Evolutionary conservation across 352 stramenopile species (phyloP).

Genomic region (Pythium biforme): DNA sequence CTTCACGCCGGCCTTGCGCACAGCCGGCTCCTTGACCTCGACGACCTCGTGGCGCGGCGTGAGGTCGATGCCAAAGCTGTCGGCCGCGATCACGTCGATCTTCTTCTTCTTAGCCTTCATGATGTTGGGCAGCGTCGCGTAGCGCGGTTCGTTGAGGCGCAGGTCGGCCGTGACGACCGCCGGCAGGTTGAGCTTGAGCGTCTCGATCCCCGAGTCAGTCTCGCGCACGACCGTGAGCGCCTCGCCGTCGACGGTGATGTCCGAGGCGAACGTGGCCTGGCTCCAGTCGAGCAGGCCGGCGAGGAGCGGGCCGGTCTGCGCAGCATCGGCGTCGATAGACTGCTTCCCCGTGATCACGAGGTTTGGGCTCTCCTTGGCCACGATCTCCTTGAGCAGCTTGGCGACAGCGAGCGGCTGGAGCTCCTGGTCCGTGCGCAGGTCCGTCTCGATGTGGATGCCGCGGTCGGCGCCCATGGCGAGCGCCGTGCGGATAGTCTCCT

Average conservation of each 20-base stretch:
- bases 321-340: conserved; percentile 85
- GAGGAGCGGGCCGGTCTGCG: conserved; percentile 93
- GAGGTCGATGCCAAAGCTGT: conserved; percentile 75
- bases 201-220: conserved; percentile 93
- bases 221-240: conserved; percentile 89
- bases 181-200: conserved; percentile 86
- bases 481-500: conserved; percentile 95
- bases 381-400: conserved; percentile 94
- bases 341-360: conserved; percentile 98
- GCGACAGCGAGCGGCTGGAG: conserved; percentile 97
- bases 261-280: conserved; percentile 97
- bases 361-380: conserved; percentile 91
- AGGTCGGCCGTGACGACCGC: conserved; percentile 98
- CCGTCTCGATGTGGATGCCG: conserved; percentile 97
- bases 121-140: conserved; percentile 99
- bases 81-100: conserved; percentile 75
- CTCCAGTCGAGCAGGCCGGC: conserved; percentile 96
- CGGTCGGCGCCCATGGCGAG: conserved; percentile 94
- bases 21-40: conserved; percentile 91
- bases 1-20: conserved; percentile 94
- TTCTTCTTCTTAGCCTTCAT: conserved; percentile 98
- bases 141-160: conserved; percentile 98
- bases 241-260: conserved; percentile 75
- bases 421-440: conserved; percentile 96
- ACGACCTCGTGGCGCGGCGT: conserved; percentile 69